Evolutionary conservation across 1,284 basidiomycete genomes (phyloP), one percentile per base, ranked within the genome.

Genomic region (Ceratobasidium sp.): DNA sequence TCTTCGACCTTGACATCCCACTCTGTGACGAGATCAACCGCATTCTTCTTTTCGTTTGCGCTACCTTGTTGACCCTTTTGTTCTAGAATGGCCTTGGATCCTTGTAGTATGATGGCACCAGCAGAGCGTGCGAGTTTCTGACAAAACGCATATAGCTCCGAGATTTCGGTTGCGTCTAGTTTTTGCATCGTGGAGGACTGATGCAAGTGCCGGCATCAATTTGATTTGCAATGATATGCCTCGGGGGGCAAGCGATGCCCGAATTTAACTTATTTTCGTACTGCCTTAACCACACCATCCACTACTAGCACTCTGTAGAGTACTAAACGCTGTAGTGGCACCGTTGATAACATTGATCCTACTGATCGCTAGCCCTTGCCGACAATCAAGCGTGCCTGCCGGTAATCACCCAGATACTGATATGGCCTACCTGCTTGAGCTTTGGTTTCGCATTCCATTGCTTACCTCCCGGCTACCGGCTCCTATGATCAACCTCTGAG

Each of bases 21-120:
- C 85, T 98, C 94, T 0, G 97, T 99, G n/a, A 99, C 97, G 51
- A 98, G 87, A 84, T 97, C 95, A 19, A 96, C 95, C 9, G 94
- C 91, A 83, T 97, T 97, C 84, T 93, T 92, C 88, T 97, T 97
- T 86, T 95, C 91, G 80, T 90, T 90, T 70, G 95, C 87, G 80
- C 88, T 87, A 83, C 7, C 88, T 84, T 1, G 86, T 84, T 25
- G 80, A 0, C 85, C 84, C 77, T 89, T 76, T 37, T 76, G 75
- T 51, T 62, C 57, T 15, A 78, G 89, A 81, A 94, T 94, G 37
- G 90, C 91, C 65, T 89, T 86, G 13, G 93, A 92, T 78, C 93
- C 92, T 82, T 92, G 88, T 4, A 92, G 85, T 76, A 95, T 93
- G 74, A 94, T 83, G 8, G 86, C 86, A n/a, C 92, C 92, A 0